A percentile compares a stretch with the other conserved stretches of the same genome.
These are phyloP conservation scores for Yarrowia phangngaensis DNA, from an alignment of 805 yeast genomes.

Conservation along the genomic window DNA sequence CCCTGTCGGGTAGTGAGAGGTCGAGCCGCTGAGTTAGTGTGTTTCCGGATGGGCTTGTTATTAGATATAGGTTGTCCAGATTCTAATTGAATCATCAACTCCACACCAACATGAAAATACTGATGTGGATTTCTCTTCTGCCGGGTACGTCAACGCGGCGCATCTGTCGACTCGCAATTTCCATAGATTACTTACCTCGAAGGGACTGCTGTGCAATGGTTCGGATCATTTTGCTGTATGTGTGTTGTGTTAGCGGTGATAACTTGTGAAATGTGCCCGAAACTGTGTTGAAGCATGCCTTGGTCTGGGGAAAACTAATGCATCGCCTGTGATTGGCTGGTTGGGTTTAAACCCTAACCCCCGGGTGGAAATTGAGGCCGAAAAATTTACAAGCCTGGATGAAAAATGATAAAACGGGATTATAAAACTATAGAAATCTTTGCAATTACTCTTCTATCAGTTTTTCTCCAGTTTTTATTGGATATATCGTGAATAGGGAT, in stretches of 20 bases:
- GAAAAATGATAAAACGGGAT: too few relatives aligned
- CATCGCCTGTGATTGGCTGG: conserved; percentile 21
- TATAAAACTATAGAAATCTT: too few relatives aligned
- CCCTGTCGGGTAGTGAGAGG: conserved; percentile 8
- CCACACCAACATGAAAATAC: too few relatives aligned
- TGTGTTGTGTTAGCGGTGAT: conserved; percentile 20
- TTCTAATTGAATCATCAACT: too few relatives aligned
- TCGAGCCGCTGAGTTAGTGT: conserved; percentile 26
- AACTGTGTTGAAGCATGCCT: conserved; percentile 9
- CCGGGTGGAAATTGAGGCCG: background rate
- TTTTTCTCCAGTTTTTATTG: background rate
- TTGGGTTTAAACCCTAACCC: conserved; percentile 21
- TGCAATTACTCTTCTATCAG: too few relatives aligned
- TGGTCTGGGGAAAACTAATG: conserved; percentile 26
- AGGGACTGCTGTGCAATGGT: conserved; percentile 26
- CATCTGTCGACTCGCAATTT: background rate
- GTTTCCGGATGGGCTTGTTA: background rate
- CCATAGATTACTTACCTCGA: conserved; percentile 20
- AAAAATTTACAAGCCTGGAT: background rate
- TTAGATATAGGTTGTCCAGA: too few relatives aligned
- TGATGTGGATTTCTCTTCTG: too few relatives aligned
- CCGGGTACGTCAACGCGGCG: too few relatives aligned
- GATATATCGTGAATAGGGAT: background rate
- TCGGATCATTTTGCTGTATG: conserved; percentile 27
- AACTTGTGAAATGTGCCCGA: conserved; percentile 15